These are phyloP conservation scores for Ophiocordyceps australis DNA, from an alignment of 2,329 filamentous ascomycete species.

Conservation along the genomic window DNA sequence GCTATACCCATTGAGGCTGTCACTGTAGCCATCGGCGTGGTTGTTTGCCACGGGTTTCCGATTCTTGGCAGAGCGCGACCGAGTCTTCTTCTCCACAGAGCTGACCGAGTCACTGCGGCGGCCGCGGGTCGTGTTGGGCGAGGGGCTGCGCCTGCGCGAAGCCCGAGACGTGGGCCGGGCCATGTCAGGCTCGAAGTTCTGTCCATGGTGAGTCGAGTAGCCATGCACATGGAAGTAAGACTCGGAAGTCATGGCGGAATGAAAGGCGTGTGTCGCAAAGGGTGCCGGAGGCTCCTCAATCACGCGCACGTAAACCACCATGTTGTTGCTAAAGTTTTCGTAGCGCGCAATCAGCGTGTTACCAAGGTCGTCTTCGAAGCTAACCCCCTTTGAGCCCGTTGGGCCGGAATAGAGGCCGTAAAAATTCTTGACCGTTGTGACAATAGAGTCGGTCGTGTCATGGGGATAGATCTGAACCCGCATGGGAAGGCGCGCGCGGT, in stretches of 20 bases:
- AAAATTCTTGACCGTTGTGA: constrained; percentile 97
- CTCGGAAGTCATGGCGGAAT: constrained; percentile 31
- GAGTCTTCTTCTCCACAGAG: constrained; percentile 43
- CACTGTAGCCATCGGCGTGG: constrained; percentile 42
- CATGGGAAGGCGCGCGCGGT: constrained; percentile 63
- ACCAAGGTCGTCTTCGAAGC: constrained; percentile 81
- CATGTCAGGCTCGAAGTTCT: constrained; percentile 38
- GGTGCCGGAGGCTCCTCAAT: constrained; percentile 39
- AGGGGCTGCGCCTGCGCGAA: constrained; percentile 61
- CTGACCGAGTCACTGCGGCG: constrained; percentile 60
- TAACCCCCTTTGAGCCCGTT: constrained; percentile 59
- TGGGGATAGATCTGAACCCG: constrained; percentile 84
- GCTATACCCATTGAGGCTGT: constrained; percentile 60
- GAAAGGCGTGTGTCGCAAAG: constrained; percentile 27
- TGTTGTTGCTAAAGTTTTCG: constrained; percentile 86
- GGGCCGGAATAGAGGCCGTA: constrained; percentile 79
- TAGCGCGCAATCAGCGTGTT: constrained; percentile 89
- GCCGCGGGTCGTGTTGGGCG: constrained; percentile 49
- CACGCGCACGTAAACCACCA: constrained; percentile 84
- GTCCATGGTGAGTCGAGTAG: constrained; percentile 29
- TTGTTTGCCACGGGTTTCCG: constrained; percentile 26
- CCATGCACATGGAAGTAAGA: constrained; percentile 23
- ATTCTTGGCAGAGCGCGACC: constrained; percentile 53
- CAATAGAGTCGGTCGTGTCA: constrained; percentile 93
- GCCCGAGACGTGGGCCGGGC: constrained; percentile 53